Evolutionary conservation across 352 stramenopile species (phyloP), one percentile per base, ranked within the genome.

Genomic region (Phytophthora podocarpi): DNA sequence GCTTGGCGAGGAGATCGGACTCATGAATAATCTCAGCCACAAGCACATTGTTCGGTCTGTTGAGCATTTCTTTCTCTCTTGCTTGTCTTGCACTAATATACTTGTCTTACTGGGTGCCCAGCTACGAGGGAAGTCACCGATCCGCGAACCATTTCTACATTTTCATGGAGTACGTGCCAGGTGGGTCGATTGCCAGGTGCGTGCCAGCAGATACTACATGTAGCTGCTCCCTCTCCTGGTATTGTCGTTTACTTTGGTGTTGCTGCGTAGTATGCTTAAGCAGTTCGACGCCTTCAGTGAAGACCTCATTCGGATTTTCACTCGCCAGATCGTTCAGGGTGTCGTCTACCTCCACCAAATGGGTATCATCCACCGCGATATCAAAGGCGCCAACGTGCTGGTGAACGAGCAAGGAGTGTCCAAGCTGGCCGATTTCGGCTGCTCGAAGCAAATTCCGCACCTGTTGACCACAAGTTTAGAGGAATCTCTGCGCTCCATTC

Each of bases 111-210:
- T 49, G 2, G 37, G 39, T 68, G 21, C 24, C 11, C 23, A 90
- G 80, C 26, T 80, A 95, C 91, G 67, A 94, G 89, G 81, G 89
- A 78, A 90, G 80, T 43, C 80, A 97, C 47, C 78, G 80, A 31
- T 80, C 73, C 24, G 80, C 85, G 8, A 84, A 78, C 23, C 67
- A 87, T 50, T 88, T 99, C 34, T 96, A 92, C 66, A 98, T 99
- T 58, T 98, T 98, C 71, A 97, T 98, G 85, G 93, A 99, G 74
- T 99, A 97, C 72, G 89, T 98, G 5, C 87, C 95, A 5, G 93
- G 91, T 28, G 95, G 95, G 3, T 97, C 87, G 4, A 91, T 99
- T 37, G 86, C 93, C 28, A 90, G 79, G 63, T 87, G 46, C 13
- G 68, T 64, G 3, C 11, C 8, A 51, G 12, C 39, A 9, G 6